phyloP scores from a whole-genome alignment of 2,329 filamentous ascomycete genomes.

The Talaromyces sp. region DNA sequence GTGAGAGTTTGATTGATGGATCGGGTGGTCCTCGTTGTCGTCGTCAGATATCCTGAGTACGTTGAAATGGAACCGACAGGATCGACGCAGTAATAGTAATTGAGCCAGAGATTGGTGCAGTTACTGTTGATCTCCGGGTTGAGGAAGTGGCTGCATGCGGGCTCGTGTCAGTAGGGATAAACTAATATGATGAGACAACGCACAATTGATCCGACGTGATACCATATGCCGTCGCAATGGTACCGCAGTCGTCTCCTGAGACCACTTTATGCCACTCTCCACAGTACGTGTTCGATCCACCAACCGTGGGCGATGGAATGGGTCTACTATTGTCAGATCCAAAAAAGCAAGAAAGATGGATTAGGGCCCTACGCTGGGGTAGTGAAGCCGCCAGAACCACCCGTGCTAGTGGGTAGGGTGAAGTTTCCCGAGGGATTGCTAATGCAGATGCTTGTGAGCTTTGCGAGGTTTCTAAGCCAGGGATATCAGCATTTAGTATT shows the following conservation, averaged over 20 bases:
- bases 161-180: not conserved
- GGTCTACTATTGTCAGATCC: not conserved
- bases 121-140: constrained; percentile 24
- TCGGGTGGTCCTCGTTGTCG: not conserved
- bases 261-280: constrained; percentile 1
- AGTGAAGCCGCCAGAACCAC: not conserved
- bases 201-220: not conserved
- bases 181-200: not conserved
- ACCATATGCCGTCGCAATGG: not conserved
- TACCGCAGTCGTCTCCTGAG: not conserved
- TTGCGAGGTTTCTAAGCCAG: not conserved
- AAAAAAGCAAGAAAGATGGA: no score
- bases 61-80: constrained; percentile 2
- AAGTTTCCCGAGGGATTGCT: constrained; percentile 1
- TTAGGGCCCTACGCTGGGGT: not conserved
- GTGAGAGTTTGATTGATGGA: not conserved
- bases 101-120: constrained; percentile 21
- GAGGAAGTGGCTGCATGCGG: not conserved
- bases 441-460: not conserved
- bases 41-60: not conserved
- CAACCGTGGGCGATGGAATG: not conserved
- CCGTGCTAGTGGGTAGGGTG: not conserved
- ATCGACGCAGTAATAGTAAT: constrained; percentile 19
- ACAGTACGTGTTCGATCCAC: not conserved
- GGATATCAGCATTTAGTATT: not conserved